Conservation (phyloP, 2,329 filamentous ascomycete species). For the Colletotrichum echinochloae region DNA sequence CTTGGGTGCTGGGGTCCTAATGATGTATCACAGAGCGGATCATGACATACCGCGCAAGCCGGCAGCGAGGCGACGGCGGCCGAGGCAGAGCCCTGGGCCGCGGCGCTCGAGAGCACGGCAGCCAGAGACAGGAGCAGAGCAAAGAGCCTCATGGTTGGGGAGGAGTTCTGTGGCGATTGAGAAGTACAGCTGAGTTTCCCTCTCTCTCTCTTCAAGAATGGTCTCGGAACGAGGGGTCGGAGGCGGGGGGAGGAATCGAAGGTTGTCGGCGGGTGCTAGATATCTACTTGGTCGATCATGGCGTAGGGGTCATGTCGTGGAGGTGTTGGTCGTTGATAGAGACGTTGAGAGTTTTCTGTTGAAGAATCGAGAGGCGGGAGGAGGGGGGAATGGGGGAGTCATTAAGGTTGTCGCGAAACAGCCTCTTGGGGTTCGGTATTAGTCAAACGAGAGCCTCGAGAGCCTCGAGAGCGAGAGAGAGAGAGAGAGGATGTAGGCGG, state of each 20-base stretch:
- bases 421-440: conserved; percentile 17
- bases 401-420: conserved; percentile 40
- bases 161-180: not conserved
- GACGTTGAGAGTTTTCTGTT: conserved; percentile 19
- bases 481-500: no score
- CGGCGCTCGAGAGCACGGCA: conserved; percentile 26
- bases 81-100: conserved; percentile 28
- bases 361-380: not conserved
- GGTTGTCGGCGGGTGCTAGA: conserved; percentile 23
- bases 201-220: conserved; percentile 17
- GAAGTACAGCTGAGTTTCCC: not conserved
- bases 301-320: conserved; percentile 13
- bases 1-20: not conserved
- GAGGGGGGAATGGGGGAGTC: not conserved
- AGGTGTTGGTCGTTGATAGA: conserved; percentile 28
- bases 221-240: no score
- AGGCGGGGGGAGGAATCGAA: not conserved
- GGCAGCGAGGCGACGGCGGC: conserved; percentile 44
- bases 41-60: conserved; percentile 48
- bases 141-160: conserved; percentile 30
- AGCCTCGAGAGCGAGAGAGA: not conserved
- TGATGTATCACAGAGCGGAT: no score
- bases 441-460: conserved; percentile 15
- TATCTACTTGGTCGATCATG: conserved; percentile 34
- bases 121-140: conserved; percentile 30